Percentiles rank a stretch among this genome's conserved stretches.
These are phyloP conservation scores for Pyronema domesticum DNA, from an alignment of 495 filamentous ascomycete genomes.

Conservation along the genomic window DNA sequence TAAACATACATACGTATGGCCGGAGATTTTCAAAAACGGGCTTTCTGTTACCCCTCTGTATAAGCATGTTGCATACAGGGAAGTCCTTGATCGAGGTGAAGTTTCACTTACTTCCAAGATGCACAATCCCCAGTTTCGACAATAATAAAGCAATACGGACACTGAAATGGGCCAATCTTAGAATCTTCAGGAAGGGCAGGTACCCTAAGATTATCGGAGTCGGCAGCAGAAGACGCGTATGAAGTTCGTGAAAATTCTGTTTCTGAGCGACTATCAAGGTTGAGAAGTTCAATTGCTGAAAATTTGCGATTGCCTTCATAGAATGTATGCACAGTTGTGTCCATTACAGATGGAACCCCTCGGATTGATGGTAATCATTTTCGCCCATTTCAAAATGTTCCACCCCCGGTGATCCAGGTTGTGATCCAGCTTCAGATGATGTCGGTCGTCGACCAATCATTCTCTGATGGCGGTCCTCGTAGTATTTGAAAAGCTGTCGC, in stretches of 20 bases:
- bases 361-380: no score
- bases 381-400: no score
- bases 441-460: constrained; percentile 6
- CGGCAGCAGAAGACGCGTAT: constrained; percentile 6
- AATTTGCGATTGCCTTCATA: background rate
- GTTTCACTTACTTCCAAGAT: constrained; percentile 14
- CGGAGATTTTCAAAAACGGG: constrained; percentile 16
- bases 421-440: no score
- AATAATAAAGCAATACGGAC: constrained; percentile 17
- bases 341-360: no score
- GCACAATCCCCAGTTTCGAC: background rate
- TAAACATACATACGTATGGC: constrained; percentile 13
- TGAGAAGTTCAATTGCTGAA: background rate
- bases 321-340: no score
- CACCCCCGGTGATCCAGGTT: no score
- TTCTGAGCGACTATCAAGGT: constrained; percentile 3
- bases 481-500: constrained; percentile 14
- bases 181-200: background rate
- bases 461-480: constrained; percentile 13
- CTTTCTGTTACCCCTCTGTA: constrained; percentile 2
- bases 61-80: background rate
- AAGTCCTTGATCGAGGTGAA: background rate
- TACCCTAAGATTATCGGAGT: no score
- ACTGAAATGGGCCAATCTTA: constrained; percentile 12
- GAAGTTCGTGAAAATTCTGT: constrained; percentile 10